A percentile compares a stretch with the other conserved stretches of the same genome.
Conservation (phyloP, 805 yeast genomes). For the Saturnispora serradocipensis region DNA sequence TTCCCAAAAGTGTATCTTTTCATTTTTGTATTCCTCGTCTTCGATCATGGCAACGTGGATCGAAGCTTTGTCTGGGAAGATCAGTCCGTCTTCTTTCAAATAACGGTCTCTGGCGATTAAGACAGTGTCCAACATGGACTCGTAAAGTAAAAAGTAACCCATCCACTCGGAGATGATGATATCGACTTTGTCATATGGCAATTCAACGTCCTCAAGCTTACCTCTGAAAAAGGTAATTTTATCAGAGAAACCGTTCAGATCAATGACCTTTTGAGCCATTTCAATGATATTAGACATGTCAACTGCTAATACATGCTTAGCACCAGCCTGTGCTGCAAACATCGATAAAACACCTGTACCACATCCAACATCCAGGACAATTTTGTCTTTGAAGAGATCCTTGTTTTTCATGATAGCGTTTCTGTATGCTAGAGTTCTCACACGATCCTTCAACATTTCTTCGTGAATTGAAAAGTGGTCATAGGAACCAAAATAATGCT, state of each 20-base stretch:
- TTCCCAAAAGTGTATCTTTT: constrained; percentile 90
- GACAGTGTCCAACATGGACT: constrained; percentile 96
- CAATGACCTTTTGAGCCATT: constrained; percentile 87
- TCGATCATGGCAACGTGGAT: constrained; percentile 88
- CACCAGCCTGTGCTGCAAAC: constrained; percentile 99
- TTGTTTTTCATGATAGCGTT: constrained; percentile 87
- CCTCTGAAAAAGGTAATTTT: constrained; percentile 86
- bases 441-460: constrained; percentile 95
- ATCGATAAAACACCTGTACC: constrained; percentile 97
- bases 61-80: constrained; percentile 89
- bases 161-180: constrained; percentile 97
- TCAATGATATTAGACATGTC: constrained; percentile 95
- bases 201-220: constrained; percentile 81
- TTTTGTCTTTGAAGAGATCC: constrained; percentile 81
- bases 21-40: constrained; percentile 85
- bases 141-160: constrained; percentile 95
- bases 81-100: constrained; percentile 72
- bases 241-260: constrained; percentile 73
- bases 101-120: constrained; percentile 89
- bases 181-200: constrained; percentile 86
- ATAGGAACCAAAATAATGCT: constrained; percentile 90
- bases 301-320: constrained; percentile 93
- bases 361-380: constrained; percentile 96
- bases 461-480: constrained; percentile 98
- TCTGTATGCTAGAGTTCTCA: constrained; percentile 85